phyloP scores from a whole-genome alignment of 1,139 yeast genomes.

The Torulaspora globosa region DNA sequence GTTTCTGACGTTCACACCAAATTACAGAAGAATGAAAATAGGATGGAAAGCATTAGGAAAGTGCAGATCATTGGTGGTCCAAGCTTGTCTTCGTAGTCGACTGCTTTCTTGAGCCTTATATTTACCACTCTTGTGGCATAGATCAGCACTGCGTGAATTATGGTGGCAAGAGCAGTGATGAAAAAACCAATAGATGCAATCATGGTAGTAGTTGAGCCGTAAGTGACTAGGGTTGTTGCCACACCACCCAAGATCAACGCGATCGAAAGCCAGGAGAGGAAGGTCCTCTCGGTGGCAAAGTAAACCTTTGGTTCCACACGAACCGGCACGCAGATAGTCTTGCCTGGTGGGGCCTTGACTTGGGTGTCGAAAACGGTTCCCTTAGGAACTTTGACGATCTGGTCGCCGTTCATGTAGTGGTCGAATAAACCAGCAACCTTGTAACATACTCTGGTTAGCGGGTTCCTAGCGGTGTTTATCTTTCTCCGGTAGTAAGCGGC shows the following conservation, averaged over 20 bases:
- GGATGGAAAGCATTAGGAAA: constrained; percentile 67
- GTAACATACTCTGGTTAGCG: constrained; percentile 22
- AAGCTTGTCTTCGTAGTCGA: constrained; percentile 76
- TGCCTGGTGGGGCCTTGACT: constrained; percentile 72
- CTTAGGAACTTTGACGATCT: constrained; percentile 67
- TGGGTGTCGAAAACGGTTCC: constrained; percentile 72
- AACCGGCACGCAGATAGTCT: constrained; percentile 68
- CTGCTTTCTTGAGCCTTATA: constrained; percentile 78
- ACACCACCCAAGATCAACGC: constrained; percentile 70
- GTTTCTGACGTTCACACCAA: constrained; percentile 8
- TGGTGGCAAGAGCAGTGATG: constrained; percentile 68
- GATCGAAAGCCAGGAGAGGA: constrained; percentile 71
- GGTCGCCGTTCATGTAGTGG: constrained; percentile 58
- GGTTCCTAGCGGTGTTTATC: constrained; percentile 26
- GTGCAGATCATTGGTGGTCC: constrained; percentile 85
- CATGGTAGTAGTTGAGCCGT: constrained; percentile 63
- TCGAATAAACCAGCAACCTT: constrained; percentile 33
- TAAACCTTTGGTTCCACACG: constrained; percentile 83
- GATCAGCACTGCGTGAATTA: constrained; percentile 66
- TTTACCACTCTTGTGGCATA: constrained; percentile 80
- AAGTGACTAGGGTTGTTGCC: constrained; percentile 64
- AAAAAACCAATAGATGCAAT: constrained; percentile 90
- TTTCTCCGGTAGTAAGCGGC: constrained; percentile 29
- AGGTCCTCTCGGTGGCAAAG: constrained; percentile 80
- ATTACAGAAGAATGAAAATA: constrained; percentile 56